Conservation (phyloP, 1,284 basidiomycete genomes). For the Rhodotorula sp. region DNA sequence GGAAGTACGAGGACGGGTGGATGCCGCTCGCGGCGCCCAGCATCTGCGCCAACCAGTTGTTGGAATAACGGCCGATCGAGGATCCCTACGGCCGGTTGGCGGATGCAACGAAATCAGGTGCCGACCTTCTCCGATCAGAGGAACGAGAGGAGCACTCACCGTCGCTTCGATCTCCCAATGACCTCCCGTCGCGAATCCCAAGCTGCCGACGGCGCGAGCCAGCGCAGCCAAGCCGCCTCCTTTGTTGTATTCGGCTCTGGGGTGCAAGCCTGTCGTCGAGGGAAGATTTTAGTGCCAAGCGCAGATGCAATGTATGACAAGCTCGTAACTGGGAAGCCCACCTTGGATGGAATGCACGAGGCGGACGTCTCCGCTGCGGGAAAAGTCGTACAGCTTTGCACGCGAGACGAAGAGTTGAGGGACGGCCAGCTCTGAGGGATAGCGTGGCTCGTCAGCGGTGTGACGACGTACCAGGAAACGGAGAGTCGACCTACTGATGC, state of each 20-base stretch:
- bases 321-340: not conserved
- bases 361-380: slow-evolving; percentile 10
- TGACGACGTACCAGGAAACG: too few species aligned
- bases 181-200: slow-evolving; percentile 22
- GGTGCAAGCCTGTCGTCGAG: not conserved
- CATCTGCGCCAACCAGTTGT: slow-evolving; percentile 35
- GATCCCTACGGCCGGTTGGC: slow-evolving; percentile 20
- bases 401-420: slow-evolving; percentile 12
- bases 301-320: not conserved
- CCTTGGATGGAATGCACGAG: slow-evolving; percentile 31
- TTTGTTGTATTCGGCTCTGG: not conserved
- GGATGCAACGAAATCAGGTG: too few species aligned
- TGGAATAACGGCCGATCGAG: slow-evolving; percentile 25
- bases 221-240: slow-evolving; percentile 33
- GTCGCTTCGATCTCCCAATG: slow-evolving; percentile 32
- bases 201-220: slow-evolving; percentile 21
- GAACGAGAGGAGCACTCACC: slow-evolving; percentile 7
- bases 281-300: too few species aligned
- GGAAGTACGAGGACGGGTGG: slow-evolving; percentile 21
- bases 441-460: not conserved
- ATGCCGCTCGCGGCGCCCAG: slow-evolving; percentile 20
- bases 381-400: slow-evolving; percentile 27
- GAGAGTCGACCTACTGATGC: not conserved
- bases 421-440: slow-evolving; percentile 6
- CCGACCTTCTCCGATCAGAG: not conserved